Evolutionary conservation across 192 early-diverging fungal genomes (phyloP).

Genomic region (Coemansia reversa): DNA sequence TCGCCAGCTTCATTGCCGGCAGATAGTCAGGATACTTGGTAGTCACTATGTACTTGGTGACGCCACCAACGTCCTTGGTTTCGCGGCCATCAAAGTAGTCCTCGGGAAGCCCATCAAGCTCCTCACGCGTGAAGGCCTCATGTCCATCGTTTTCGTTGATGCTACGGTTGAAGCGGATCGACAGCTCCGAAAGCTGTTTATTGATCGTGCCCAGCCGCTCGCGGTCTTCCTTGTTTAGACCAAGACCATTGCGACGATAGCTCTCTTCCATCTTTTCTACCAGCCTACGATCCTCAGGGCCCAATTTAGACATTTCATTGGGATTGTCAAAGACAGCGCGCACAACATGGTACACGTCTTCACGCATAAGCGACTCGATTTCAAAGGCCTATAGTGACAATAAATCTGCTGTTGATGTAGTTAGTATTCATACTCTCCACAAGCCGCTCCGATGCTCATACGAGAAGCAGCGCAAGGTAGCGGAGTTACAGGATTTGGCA

Average conservation of each 20-base stretch:
- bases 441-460: not conserved
- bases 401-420: not conserved
- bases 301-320: conserved; percentile 50
- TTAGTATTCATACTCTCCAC: not conserved
- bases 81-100: conserved; percentile 65
- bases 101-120: conserved; percentile 72
- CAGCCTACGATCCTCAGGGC: conserved; percentile 67
- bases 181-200: conserved; percentile 66
- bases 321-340: conserved; percentile 55
- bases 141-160: conserved; percentile 66
- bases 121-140: conserved; percentile 53
- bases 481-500: not conserved
- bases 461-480: not conserved
- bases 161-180: conserved; percentile 71
- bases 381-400: conserved; percentile 54
- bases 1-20: conserved; percentile 54
- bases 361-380: conserved; percentile 63
- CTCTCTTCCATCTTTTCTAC: conserved; percentile 64
- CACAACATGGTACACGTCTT: conserved; percentile 65
- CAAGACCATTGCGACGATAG: conserved; percentile 73
- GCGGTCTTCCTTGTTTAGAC: conserved; percentile 61
- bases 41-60: conserved; percentile 63
- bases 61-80: conserved; percentile 61
- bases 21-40: conserved; percentile 70
- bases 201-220: conserved; percentile 62